Evolutionary conservation across 192 early-diverging fungal species (phyloP).

Genomic region (Coemansia sp.): DNA sequence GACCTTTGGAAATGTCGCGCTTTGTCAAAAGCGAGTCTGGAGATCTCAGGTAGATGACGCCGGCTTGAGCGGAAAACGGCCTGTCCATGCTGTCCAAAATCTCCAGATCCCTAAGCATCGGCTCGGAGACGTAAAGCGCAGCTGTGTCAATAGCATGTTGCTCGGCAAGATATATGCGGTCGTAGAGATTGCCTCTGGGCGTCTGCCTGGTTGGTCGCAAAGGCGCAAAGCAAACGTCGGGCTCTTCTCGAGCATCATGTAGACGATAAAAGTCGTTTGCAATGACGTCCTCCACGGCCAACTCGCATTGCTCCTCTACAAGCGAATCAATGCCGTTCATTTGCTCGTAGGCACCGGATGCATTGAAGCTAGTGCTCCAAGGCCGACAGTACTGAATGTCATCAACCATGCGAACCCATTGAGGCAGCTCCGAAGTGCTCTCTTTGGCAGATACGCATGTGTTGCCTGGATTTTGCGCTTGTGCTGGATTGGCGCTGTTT

Average conservation of each 20-base stretch:
- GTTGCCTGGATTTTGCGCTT: too few relatives aligned
- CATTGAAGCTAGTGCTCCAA: neutral
- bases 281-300: slow-evolving; percentile 10
- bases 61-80: slow-evolving; percentile 33
- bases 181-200: slow-evolving; percentile 13
- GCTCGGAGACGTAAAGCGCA: slow-evolving; percentile 7
- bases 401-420: slow-evolving; percentile 20
- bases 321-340: neutral
- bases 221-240: slow-evolving; percentile 20
- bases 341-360: neutral
- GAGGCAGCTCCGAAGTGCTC: neutral
- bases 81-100: slow-evolving; percentile 31
- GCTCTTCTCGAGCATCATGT: slow-evolving; percentile 2
- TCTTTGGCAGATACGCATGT: too few relatives aligned
- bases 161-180: slow-evolving; percentile 10
- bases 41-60: slow-evolving; percentile 39
- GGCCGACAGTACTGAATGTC: neutral
- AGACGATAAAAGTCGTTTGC: slow-evolving; percentile 11
- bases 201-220: neutral
- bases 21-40: slow-evolving; percentile 23
- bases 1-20: slow-evolving; percentile 25
- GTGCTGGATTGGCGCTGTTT: too few relatives aligned
- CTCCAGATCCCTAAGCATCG: slow-evolving; percentile 29
- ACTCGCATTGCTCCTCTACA: slow-evolving; percentile 27
- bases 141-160: slow-evolving; percentile 11